Conservation (phyloP, 257 asterid species). For the Nicotiana sylvestris region DNA sequence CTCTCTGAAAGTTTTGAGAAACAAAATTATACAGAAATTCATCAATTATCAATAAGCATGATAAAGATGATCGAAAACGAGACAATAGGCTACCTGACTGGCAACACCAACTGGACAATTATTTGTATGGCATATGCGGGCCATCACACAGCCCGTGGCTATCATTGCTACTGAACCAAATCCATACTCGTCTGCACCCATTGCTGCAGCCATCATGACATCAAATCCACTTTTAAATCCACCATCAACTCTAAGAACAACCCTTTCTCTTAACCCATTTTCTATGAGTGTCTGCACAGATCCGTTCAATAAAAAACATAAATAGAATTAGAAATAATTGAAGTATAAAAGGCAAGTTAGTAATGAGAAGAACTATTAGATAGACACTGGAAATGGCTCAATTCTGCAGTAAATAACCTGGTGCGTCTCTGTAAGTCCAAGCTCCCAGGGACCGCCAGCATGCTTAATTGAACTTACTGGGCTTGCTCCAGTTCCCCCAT, state of each 20-base stretch:
- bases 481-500: slow-evolving; percentile 99
- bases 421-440: slow-evolving; percentile 94
- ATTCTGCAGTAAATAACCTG: slow-evolving; percentile 49
- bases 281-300: slow-evolving; percentile 67
- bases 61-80: background rate
- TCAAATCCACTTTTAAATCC: slow-evolving; percentile 98
- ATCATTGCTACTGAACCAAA: slow-evolving; percentile 99
- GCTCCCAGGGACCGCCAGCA: slow-evolving; percentile 99
- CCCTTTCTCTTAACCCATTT: slow-evolving; percentile 98
- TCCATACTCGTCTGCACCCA: slow-evolving; percentile 99
- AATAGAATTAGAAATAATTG: background rate
- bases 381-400: background rate
- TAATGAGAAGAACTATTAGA: background rate
- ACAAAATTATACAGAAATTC: background rate
- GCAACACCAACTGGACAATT: slow-evolving; percentile 99
- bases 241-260: slow-evolving; percentile 96
- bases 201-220: slow-evolving; percentile 89
- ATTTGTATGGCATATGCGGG: slow-evolving; percentile 98
- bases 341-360: background rate
- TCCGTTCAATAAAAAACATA: slow-evolving; percentile 9
- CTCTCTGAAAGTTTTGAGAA: slow-evolving; percentile 55
- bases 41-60: background rate
- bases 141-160: slow-evolving; percentile 99
- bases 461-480: slow-evolving; percentile 99
- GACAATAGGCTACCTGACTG: slow-evolving; percentile 63